Conservation (phyloP, 352 stramenopile species). For the Phytophthora ramorum region DNA sequence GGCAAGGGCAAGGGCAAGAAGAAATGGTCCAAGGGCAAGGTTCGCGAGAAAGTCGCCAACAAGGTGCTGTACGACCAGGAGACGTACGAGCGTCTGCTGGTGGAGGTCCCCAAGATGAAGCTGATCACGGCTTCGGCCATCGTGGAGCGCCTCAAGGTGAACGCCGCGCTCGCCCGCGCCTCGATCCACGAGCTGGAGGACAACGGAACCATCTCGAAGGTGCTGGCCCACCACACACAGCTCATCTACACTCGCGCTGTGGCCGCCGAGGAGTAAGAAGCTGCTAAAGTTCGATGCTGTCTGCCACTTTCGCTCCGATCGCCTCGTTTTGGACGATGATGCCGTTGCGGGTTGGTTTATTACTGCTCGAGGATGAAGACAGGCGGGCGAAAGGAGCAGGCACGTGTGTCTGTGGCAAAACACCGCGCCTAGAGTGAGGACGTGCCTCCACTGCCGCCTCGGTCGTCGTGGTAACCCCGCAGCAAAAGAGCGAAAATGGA, state of each 20-base stretch:
- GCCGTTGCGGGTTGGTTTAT: slow-evolving; percentile 8
- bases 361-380: slow-evolving; percentile 23
- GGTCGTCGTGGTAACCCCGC: slow-evolving; percentile 31
- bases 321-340: slow-evolving; percentile 17
- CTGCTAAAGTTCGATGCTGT: slow-evolving; percentile 26
- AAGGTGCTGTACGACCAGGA: slow-evolving; percentile 99
- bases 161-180: slow-evolving; percentile 96
- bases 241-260: slow-evolving; percentile 98
- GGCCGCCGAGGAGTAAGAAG: slow-evolving; percentile 78
- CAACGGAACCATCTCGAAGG: slow-evolving; percentile 95
- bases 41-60: slow-evolving; percentile 99
- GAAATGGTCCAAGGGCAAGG: slow-evolving; percentile 99
- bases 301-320: slow-evolving; percentile 16
- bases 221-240: slow-evolving; percentile 96
- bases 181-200: slow-evolving; percentile 97
- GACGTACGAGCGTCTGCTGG: slow-evolving; percentile 97
- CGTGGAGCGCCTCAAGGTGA: slow-evolving; percentile 99
- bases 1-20: slow-evolving; percentile 99
- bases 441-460: slow-evolving; percentile 17
- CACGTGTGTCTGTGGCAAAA: slow-evolving; percentile 14
- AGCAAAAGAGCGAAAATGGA: slow-evolving; percentile 47
- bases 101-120: slow-evolving; percentile 99
- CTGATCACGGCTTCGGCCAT: slow-evolving; percentile 99
- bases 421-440: slow-evolving; percentile 43
- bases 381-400: slow-evolving; percentile 21